phyloP scores from a whole-genome alignment of 768 basidiomycete species.

The Rhodotorula graminis region DNA sequence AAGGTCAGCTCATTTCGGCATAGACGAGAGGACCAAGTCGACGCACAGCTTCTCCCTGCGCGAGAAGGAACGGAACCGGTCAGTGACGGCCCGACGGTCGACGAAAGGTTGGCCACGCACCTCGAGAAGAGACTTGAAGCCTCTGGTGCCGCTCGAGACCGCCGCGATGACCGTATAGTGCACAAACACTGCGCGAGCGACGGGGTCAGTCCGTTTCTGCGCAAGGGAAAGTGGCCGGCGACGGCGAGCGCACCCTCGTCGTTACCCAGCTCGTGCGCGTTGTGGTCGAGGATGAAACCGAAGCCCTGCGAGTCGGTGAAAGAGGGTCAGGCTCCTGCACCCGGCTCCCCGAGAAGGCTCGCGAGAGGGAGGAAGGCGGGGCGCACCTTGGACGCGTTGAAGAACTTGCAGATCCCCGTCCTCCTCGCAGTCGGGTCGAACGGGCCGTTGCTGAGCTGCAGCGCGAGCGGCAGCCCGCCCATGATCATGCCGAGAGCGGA shows the following conservation, averaged over 20 bases:
- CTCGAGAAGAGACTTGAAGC: slow-evolving; percentile 25
- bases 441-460: background rate
- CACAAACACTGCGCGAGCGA: slow-evolving; percentile 14
- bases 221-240: no score
- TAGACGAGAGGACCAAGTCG: background rate
- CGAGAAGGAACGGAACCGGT: no score
- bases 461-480: background rate
- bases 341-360: background rate
- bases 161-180: slow-evolving; percentile 28
- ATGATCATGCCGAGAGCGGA: background rate
- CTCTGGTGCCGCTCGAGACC: slow-evolving; percentile 10
- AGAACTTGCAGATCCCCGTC: slow-evolving; percentile 28
- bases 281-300: slow-evolving; percentile 31
- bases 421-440: background rate
- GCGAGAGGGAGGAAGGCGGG: background rate
- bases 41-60: slow-evolving; percentile 19
- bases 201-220: background rate
- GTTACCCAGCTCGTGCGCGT: slow-evolving; percentile 2
- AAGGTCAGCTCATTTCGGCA: no score
- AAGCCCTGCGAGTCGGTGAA: slow-evolving; percentile 12
- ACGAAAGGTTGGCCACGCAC: background rate
- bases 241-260: slow-evolving; percentile 30
- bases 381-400: slow-evolving; percentile 31
- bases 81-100: background rate
- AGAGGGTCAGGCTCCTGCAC: no score